Percentiles rank a stretch among this genome's conserved stretches.
Evolutionary conservation across 75 land plant species (phyloP).

Genomic region (Cupressus sempervirens): DNA sequence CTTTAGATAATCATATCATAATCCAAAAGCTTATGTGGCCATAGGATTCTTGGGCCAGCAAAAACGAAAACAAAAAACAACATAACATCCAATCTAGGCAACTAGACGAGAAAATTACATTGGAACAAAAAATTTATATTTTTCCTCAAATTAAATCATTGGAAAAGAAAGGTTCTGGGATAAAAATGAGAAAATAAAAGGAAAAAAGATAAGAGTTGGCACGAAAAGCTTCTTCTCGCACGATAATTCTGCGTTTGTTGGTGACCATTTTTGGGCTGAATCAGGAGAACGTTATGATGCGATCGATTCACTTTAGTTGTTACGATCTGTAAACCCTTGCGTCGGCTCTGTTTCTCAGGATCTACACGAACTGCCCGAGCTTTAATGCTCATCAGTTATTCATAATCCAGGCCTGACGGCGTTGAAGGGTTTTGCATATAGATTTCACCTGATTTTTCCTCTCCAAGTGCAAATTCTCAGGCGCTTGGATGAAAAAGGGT

Average conservation of each 20-base stretch:
- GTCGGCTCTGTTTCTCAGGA: neutral
- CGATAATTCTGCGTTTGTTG: neutral
- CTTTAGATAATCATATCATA: neutral
- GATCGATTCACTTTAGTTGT: neutral
- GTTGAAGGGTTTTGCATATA: neutral
- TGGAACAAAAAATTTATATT: too few species aligned
- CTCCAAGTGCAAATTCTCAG: neutral
- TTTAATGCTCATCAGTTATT: neutral
- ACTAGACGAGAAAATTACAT: neutral
- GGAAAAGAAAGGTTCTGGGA: neutral
- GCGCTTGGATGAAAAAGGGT: neutral
- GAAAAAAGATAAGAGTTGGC: neutral
- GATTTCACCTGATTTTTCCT: neutral
- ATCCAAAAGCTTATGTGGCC: neutral
- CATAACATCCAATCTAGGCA: neutral
- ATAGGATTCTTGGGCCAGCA: neutral
- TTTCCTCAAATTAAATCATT: neutral
- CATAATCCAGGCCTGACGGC: neutral
- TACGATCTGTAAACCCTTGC: neutral
- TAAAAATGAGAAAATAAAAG: neutral
- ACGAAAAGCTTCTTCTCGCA: neutral
- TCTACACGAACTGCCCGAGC: neutral
- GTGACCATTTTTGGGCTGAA: neutral
- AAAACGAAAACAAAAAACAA: neutral
- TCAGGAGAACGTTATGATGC: neutral